These are phyloP conservation scores for Oenanthe sinensis DNA, from an alignment of 129 eudicot species.

Conservation along the genomic window DNA sequence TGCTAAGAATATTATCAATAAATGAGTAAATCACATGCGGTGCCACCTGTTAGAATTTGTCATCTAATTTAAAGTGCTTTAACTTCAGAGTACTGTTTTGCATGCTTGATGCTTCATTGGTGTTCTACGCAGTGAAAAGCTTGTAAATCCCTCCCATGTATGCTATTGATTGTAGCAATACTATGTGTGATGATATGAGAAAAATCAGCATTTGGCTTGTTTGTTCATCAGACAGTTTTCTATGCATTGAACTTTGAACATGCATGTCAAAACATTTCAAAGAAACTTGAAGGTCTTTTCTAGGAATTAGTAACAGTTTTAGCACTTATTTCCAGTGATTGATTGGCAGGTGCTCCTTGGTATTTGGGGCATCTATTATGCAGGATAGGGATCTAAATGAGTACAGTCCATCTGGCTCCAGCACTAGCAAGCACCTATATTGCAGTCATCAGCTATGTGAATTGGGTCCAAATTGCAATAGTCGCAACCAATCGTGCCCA, in stretches of 20 bases:
- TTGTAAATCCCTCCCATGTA: background rate
- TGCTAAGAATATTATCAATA: background rate
- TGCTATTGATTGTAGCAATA: background rate
- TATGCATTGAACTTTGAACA: background rate
- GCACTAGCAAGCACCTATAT: conserved; percentile 64
- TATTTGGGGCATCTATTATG: conserved; percentile 99
- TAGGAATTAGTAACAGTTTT: conserved; percentile 46
- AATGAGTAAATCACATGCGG: background rate
- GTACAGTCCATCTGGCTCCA: conserved; percentile 75
- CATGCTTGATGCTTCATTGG: background rate
- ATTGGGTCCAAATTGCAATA: conserved; percentile 49
- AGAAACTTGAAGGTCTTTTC: conserved; percentile 21
- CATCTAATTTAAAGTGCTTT: background rate
- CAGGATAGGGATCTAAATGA: conserved; percentile 90
- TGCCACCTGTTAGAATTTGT: background rate
- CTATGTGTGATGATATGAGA: background rate
- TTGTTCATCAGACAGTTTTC: background rate
- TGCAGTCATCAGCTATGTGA: conserved; percentile 80
- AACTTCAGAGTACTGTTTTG: background rate
- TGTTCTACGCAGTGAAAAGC: background rate
- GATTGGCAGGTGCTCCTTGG: conserved; percentile 99
- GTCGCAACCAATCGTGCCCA: conserved; percentile 63
- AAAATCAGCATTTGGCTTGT: background rate
- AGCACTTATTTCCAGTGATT: conserved; percentile 95
- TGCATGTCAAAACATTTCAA: background rate